A percentile compares a stretch with the other conserved stretches of the same genome.
These are phyloP conservation scores for Aspergillus sp. DNA, from an alignment of 2,329 filamentous ascomycete species.

Conservation along the genomic window DNA sequence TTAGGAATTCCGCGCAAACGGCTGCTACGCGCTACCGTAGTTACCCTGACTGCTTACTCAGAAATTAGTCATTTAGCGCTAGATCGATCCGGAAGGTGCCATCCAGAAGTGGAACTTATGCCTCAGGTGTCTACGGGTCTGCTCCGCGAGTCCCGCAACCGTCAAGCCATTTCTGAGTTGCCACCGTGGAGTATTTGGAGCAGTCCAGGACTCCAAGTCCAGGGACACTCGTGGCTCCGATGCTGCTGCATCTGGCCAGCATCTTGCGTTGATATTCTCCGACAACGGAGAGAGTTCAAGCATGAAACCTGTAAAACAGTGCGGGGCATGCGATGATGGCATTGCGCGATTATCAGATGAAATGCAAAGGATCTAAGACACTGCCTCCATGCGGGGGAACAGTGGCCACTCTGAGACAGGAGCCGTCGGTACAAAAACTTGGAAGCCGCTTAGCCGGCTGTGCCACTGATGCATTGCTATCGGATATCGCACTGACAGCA, in stretches of 20 bases:
- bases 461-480: too few relatives aligned
- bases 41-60: neutral
- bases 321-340: neutral
- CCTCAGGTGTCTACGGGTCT: neutral
- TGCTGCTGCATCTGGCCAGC: too few relatives aligned
- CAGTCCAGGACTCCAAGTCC: neutral
- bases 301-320: neutral
- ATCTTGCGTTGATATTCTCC: neutral
- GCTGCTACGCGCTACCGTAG: constrained; percentile 7
- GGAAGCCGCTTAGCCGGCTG: too few relatives aligned
- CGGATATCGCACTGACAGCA: too few relatives aligned
- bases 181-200: neutral
- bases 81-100: neutral
- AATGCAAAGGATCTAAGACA: neutral
- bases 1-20: constrained; percentile 18
- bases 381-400: neutral
- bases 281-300: neutral
- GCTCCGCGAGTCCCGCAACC: neutral
- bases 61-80: neutral
- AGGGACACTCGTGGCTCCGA: neutral
- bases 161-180: neutral
- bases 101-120: neutral
- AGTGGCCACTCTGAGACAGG: neutral
- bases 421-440: neutral
- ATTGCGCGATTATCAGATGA: neutral